These are phyloP conservation scores for Cryoendolithus antarcticus DNA, from an alignment of 2,329 filamentous ascomycete species.

Conservation along the genomic window DNA sequence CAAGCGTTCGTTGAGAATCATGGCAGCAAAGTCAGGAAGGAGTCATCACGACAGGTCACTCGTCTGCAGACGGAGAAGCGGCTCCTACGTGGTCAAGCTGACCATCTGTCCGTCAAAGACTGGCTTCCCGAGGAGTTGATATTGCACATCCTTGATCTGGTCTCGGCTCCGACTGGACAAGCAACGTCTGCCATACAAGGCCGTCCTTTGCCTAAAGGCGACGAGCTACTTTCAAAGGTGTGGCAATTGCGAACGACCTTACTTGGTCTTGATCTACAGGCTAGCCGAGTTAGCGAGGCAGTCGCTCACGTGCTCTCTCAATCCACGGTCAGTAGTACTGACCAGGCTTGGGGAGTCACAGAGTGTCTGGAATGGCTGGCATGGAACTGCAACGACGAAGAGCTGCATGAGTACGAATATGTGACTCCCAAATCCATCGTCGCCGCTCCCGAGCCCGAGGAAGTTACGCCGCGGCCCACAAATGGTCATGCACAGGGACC, in stretches of 20 bases:
- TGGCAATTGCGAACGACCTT: constrained; percentile 77
- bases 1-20: constrained; percentile 79
- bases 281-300: constrained; percentile 49
- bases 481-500: constrained; percentile 1
- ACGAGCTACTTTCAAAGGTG: constrained; percentile 64
- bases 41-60: constrained; percentile 61
- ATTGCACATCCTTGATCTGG: constrained; percentile 64
- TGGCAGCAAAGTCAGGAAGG: constrained; percentile 63
- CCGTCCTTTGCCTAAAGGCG: constrained; percentile 45
- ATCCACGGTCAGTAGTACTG: constrained; percentile 42
- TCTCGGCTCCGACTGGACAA: constrained; percentile 21
- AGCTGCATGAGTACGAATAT: constrained; percentile 23
- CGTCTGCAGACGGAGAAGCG: constrained; percentile 78
- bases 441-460: constrained; percentile 1
- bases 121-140: constrained; percentile 74
- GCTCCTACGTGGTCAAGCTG: constrained; percentile 66
- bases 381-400: constrained; percentile 47
- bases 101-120: constrained; percentile 56
- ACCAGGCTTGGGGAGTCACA: constrained; percentile 68
- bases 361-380: constrained; percentile 85
- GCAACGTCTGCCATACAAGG: constrained; percentile 34
- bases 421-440: constrained; percentile 14
- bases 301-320: constrained; percentile 51
- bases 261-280: constrained; percentile 54
- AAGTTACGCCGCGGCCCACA: constrained; percentile 2